Percentiles rank a stretch among this genome's conserved stretches.
phyloP scores from a whole-genome alignment of 2,329 filamentous ascomycete species.

The Fonsecaea multimorphosa region DNA sequence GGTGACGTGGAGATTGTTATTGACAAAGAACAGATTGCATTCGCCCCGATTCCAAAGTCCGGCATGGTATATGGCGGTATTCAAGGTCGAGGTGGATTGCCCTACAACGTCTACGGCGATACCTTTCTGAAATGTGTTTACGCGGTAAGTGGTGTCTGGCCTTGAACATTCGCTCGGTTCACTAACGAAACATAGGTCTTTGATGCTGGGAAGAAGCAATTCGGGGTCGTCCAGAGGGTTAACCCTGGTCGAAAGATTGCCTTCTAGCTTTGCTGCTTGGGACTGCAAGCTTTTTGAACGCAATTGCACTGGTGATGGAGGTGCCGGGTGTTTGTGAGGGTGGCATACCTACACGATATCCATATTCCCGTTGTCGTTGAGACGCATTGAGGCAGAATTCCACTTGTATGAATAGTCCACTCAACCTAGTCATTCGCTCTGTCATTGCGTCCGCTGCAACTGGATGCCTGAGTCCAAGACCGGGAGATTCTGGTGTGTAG shows the following conservation, averaged over 20 bases:
- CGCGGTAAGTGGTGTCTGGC: constrained; percentile 54
- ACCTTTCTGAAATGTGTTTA: constrained; percentile 70
- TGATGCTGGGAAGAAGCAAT: constrained; percentile 65
- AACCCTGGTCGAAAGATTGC: constrained; percentile 40
- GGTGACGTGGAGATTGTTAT: constrained; percentile 66
- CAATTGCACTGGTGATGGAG: not conserved
- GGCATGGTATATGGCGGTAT: constrained; percentile 68
- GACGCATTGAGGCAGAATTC: not conserved
- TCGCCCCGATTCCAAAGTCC: constrained; percentile 53
- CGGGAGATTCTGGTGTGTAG: not conserved
- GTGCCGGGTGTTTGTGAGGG: not conserved
- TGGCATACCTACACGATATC: not conserved
- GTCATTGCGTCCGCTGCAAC: no score
- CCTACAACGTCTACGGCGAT: constrained; percentile 69
- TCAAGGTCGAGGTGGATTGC: constrained; percentile 64
- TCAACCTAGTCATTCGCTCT: not conserved
- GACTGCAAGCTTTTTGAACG: not conserved
- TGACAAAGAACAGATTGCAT: constrained; percentile 68
- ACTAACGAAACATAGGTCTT: constrained; percentile 57
- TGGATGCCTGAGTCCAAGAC: not conserved
- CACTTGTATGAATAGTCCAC: not conserved
- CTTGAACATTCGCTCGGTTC: constrained; percentile 9
- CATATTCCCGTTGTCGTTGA: not conserved
- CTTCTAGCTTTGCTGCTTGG: not conserved
- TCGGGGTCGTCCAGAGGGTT: constrained; percentile 65